Evolutionary conservation across 305 asterid genomes (phyloP).

Genomic region (Rubia tinctorum): DNA sequence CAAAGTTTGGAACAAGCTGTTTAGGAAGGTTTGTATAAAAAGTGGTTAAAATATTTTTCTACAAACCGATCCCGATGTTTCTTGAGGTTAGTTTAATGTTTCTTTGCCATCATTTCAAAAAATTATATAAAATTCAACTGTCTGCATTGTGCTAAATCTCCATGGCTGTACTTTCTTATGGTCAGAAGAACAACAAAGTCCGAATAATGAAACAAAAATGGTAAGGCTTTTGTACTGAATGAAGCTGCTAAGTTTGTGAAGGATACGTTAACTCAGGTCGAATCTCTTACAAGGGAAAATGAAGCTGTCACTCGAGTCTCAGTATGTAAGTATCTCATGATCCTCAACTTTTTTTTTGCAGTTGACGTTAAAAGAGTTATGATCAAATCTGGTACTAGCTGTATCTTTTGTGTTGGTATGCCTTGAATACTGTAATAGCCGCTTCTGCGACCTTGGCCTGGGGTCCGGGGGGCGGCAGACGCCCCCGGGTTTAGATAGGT

Average conservation of each 20-base stretch:
- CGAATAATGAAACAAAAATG: slow-evolving; percentile 34
- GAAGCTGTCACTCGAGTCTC: slow-evolving; percentile 49
- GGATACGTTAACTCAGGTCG: slow-evolving; percentile 43
- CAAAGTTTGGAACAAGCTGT: too few species aligned
- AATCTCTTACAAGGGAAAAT: slow-evolving; percentile 42
- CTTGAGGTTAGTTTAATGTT: too few species aligned
- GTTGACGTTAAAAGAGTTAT: not conserved
- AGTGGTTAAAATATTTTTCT: too few species aligned
- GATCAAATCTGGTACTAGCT: not conserved
- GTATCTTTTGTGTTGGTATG: not conserved
- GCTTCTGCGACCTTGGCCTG: too few species aligned
- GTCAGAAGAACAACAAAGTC: not conserved
- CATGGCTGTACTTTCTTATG: not conserved
- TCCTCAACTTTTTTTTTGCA: not conserved
- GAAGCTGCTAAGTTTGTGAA: slow-evolving; percentile 52
- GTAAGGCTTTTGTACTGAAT: slow-evolving; percentile 48
- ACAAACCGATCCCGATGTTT: too few species aligned
- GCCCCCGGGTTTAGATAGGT: too few species aligned
- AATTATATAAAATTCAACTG: not conserved
- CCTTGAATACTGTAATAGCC: too few species aligned
- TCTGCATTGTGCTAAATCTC: not conserved
- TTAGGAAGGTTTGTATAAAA: too few species aligned
- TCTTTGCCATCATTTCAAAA: too few species aligned
- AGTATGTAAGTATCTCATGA: slow-evolving; percentile 41
- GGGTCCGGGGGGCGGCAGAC: too few species aligned